phyloP scores from a whole-genome alignment of 177 flowering plant genomes.

The Vitis hybrid region DNA sequence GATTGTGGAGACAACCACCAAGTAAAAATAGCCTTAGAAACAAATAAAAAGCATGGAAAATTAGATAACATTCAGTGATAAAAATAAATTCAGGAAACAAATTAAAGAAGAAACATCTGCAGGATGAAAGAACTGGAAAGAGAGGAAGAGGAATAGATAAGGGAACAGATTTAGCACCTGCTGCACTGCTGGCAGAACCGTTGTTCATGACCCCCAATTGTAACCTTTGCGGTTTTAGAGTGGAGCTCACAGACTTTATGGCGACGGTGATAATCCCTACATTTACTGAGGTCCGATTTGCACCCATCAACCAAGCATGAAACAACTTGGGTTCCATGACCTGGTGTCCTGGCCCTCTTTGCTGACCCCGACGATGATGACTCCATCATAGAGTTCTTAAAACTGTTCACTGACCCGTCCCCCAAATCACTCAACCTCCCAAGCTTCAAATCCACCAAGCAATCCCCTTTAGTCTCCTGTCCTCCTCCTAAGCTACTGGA shows the following conservation, averaged over 20 bases:
- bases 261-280: conserved; percentile 85
- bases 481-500: conserved; percentile 11
- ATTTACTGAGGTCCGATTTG: conserved; percentile 69
- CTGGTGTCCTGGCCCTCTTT: conserved; percentile 55
- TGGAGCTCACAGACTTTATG: conserved; percentile 94
- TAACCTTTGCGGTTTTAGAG: conserved; percentile 78
- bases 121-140: background rate
- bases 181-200: conserved; percentile 97
- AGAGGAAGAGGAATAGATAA: too few relatives aligned
- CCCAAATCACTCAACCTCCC: conserved; percentile 33
- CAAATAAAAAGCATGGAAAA: too few relatives aligned
- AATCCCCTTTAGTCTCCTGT: conserved; percentile 23
- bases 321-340: conserved; percentile 38
- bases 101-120: background rate
- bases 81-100: too few relatives aligned
- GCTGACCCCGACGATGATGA: conserved; percentile 46
- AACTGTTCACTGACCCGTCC: conserved; percentile 18
- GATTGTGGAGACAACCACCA: too few relatives aligned
- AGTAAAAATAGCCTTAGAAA: too few relatives aligned
- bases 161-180: conserved; percentile 41
- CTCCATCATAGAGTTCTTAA: conserved; percentile 38
- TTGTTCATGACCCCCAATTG: conserved; percentile 71
- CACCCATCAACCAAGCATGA: conserved; percentile 92
- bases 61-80: too few relatives aligned
- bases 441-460: conserved; percentile 40